phyloP scores from a whole-genome alignment of 495 filamentous ascomycete species.

The Sabuloglossum arenarium region DNA sequence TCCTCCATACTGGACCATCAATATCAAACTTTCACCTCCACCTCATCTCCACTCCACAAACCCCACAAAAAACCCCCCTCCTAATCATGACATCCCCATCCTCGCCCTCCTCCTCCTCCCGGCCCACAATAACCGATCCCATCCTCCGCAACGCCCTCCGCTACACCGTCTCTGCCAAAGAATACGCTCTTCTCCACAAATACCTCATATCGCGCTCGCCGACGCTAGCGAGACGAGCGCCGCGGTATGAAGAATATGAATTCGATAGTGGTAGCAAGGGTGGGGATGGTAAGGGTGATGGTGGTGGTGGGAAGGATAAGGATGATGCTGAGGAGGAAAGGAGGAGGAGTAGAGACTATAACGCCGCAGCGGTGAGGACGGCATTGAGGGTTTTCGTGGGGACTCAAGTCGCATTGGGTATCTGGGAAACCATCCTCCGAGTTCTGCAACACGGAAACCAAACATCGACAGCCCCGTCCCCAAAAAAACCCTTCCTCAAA shows the following conservation, averaged over 20 bases:
- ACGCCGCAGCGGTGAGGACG: constrained; percentile 55
- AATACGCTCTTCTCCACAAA: constrained; percentile 65
- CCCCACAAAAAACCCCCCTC: too few species aligned
- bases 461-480: constrained; percentile 8
- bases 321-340: too few species aligned
- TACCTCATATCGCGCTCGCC: constrained; percentile 50
- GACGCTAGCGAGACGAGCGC: constrained; percentile 28
- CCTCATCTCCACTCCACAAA: too few species aligned
- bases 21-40: too few species aligned
- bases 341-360: too few species aligned
- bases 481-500: constrained; percentile 17
- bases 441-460: too few species aligned
- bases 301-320: too few species aligned
- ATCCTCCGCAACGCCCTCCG: constrained; percentile 59
- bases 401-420: constrained; percentile 46
- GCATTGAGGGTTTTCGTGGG: constrained; percentile 56
- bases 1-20: too few species aligned
- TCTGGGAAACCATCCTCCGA: constrained; percentile 26
- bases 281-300: too few species aligned
- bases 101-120: neutral
- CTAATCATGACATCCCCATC: neutral
- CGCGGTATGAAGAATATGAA: constrained; percentile 30
- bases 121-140: constrained; percentile 25
- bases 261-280: too few species aligned
- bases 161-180: constrained; percentile 63